Percentiles rank a stretch among this genome's conserved stretches.
phyloP scores from a whole-genome alignment of 495 filamentous ascomycete species.

The Hapsidospora chrysogenum region DNA sequence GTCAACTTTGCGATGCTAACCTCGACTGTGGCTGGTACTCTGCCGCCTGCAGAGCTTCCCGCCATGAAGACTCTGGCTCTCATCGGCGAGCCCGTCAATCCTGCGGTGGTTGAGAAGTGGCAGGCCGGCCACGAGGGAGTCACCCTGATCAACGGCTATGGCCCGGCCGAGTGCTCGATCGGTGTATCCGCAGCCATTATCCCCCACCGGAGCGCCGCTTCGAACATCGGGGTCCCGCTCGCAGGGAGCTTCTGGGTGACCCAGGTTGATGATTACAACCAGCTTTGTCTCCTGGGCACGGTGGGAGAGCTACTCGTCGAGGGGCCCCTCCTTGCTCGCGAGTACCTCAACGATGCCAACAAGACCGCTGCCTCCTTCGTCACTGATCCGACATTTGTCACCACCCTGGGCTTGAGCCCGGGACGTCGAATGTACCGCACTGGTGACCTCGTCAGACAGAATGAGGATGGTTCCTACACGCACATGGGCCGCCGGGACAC shows the following conservation, averaged over 20 bases:
- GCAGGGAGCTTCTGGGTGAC: slow-evolving; percentile 29
- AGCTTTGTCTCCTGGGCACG: slow-evolving; percentile 34
- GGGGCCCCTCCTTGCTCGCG: slow-evolving; percentile 30
- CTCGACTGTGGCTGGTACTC: slow-evolving; percentile 22
- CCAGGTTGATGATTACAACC: slow-evolving; percentile 28
- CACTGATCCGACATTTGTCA: slow-evolving; percentile 7
- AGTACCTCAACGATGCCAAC: slow-evolving; percentile 25
- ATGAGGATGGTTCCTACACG: slow-evolving; percentile 28
- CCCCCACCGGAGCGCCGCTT: neutral
- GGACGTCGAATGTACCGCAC: slow-evolving; percentile 49
- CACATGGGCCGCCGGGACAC: slow-evolving; percentile 46
- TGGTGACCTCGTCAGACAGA: slow-evolving; percentile 45
- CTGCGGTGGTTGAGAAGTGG: neutral
- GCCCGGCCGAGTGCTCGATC: neutral
- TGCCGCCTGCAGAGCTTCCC: slow-evolving; percentile 17
- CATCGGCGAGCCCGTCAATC: slow-evolving; percentile 7
- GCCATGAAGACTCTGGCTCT: slow-evolving; percentile 17
- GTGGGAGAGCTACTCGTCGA: slow-evolving; percentile 44
- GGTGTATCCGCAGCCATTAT: neutral
- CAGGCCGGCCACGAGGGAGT: neutral
- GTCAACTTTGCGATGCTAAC: slow-evolving; percentile 34
- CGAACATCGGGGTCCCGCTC: neutral
- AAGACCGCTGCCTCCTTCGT: slow-evolving; percentile 26
- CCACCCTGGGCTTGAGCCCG: slow-evolving; percentile 6
- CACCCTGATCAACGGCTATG: slow-evolving; percentile 5